Evolutionary conservation across 2,329 filamentous ascomycete species (phyloP).

Genomic region (Fusarium vanettenii): DNA sequence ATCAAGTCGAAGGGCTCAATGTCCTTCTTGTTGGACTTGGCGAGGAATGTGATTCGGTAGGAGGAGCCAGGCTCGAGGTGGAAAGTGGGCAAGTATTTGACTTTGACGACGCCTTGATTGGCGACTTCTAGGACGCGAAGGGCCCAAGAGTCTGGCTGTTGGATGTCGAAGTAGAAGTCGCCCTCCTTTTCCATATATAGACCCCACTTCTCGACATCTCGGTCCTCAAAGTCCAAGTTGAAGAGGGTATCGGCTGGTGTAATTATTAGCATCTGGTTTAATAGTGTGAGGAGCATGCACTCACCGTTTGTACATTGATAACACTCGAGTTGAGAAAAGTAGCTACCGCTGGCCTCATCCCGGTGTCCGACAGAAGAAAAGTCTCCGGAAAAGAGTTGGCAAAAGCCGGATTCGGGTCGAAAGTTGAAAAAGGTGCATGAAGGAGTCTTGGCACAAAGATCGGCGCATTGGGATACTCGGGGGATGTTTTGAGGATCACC

Average conservation of each 20-base stretch:
- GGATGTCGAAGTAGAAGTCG: neutral
- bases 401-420: neutral
- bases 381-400: neutral
- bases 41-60: neutral
- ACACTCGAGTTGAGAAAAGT: neutral
- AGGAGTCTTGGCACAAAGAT: neutral
- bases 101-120: neutral
- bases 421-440: conserved; percentile 1
- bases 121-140: neutral
- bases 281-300: neutral
- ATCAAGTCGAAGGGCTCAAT: neutral
- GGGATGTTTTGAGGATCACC: neutral
- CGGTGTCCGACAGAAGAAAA: neutral
- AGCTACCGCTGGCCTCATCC: neutral
- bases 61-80: neutral
- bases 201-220: neutral
- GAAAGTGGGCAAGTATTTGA: neutral
- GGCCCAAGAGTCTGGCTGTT: neutral
- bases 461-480: neutral
- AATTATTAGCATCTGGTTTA: neutral
- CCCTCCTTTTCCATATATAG: neutral
- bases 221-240: neutral
- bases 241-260: neutral
- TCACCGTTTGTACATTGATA: neutral
- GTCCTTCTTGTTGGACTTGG: neutral